Evolutionary conservation across 2,329 filamentous ascomycete genomes (phyloP), one percentile per base, ranked within the genome.

Genomic region (Mariannaea sp.): DNA sequence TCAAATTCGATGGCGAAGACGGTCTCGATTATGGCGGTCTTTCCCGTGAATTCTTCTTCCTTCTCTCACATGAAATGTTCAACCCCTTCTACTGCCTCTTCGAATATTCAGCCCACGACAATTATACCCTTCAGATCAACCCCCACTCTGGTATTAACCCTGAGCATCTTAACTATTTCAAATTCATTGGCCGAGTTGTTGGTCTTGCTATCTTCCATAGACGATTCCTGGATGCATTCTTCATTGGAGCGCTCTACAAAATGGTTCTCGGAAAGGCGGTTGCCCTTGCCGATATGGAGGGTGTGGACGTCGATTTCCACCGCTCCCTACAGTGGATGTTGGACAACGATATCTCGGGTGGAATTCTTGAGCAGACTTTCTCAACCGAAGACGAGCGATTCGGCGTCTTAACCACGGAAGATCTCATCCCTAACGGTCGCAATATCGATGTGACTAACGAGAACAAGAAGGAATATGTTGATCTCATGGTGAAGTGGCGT

Each of bases 11-110:
- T 64, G 94, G 94, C 42, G 94, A 99, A 77, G 94, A 99, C 68
- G 94, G 94, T 75, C 78, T 99, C 56, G 94, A 99, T 75, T 99
- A 99, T 69, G 94, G 94, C 73, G 94, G 94, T 81, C 82, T 99
- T 50, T 99, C 94, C 29, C 84, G 92, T 83, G 94, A 99, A 75
- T 99, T 99, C 80, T 99, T 99, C 81, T 99, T 99, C 85, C 80
- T 99, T 33, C 84, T 99, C 49, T 97, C 93, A 13, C 94, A 99
- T 76, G 94, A 99, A 79, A 99, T 99, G 94, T 99, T 99, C 79
- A 99, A 99, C 74, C 94, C 94, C 26, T 99, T 99, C 77, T 99
- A 99, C 79, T 99, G 94, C 73, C 81, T 99, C 48, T 99, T 99
- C 79, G 94, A 99, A 77, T 99, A 99, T 75, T 97, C 94, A 20